Base-by-base conservation (phyloP, 2,329 filamentous ascomycete species). In the Lasiodiplodia citricola region DNA sequence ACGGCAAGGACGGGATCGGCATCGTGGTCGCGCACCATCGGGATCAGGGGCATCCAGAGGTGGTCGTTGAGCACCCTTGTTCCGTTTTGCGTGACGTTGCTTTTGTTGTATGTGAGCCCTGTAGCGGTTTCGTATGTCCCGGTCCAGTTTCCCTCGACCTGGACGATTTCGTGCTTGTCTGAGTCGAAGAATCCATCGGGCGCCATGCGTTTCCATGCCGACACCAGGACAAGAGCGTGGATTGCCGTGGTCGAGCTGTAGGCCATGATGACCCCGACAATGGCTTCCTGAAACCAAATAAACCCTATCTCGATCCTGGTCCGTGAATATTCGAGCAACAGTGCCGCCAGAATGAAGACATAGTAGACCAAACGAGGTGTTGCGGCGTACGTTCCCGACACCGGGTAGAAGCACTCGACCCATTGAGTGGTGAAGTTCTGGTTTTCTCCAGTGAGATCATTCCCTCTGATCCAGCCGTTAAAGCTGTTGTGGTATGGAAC, bases 191-290 rank as follows among this genome's bases (percentile, higher is more conserved):
- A 14, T 6, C 21, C 55, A 5, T 38, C n/a, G 3, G 55, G 55
- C 2, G 55, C 55, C 55, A 57, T 57, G n/a, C 35, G 31, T n/a
- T 57, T 37, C 35, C 55, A 21, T 11, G 21, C 31, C 7, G 21
- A n/a, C n/a, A 41, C 55, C 8, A 57, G 31, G 4, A 25, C 37
- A 10, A 57, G 35, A 16, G 31, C 55, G 35, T 57, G 55, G n/a
- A 57, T 41, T n/a, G 55, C 55, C 3, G 55, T 23, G 18, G 55
- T 57, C 10, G 55, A 57, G 55, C 55, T 57, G 31, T 57, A 57
- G 4, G 55, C 37, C 55, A 57, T 57, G 55, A 57, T 21, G 21
- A 57, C 31, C n/a, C 31, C 31, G 35, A 57, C 31, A 16, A 37
- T 5, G 7, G 55, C 55, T n/a, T 57, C 18, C 5, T 18, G 18